These are phyloP conservation scores for Geotrichum ghanense DNA, from an alignment of 805 yeast genomes.

Conservation along the genomic window DNA sequence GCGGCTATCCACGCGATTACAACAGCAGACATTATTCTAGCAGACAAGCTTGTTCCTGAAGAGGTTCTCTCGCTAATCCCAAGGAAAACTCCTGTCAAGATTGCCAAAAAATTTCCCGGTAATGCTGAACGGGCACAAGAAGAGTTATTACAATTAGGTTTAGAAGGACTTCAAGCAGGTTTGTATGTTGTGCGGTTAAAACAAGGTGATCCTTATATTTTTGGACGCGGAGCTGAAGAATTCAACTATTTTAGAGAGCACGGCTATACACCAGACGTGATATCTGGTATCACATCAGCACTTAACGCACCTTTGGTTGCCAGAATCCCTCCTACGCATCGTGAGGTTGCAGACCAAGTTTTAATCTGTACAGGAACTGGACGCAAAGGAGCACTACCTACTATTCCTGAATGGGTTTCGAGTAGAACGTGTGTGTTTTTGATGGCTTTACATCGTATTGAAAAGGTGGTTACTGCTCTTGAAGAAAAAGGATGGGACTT, in stretches of 20 bases:
- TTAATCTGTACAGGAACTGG: constrained; percentile 93
- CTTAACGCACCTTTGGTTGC: constrained; percentile 78
- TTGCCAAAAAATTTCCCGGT: constrained; percentile 93
- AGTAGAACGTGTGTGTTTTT: constrained; percentile 76
- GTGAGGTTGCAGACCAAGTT: constrained; percentile 88
- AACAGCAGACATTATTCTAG: constrained; percentile 71
- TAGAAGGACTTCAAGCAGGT: constrained; percentile 53
- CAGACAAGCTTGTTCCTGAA: constrained; percentile 89
- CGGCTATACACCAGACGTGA: constrained; percentile 61
- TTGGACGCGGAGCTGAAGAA: constrained; percentile 96
- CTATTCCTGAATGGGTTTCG: constrained; percentile 58
- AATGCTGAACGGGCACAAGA: constrained; percentile 91
- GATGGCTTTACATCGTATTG: constrained; percentile 76
- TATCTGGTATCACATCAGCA: constrained; percentile 87
- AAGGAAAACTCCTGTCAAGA: constrained; percentile 55
- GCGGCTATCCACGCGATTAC: constrained; percentile 77
- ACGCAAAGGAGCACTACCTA: constrained; percentile 70
- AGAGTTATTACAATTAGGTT: constrained; percentile 65
- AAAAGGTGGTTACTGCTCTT: constrained; percentile 24
- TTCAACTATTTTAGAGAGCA: constrained; percentile 51
- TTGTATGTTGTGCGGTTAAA: constrained; percentile 76
- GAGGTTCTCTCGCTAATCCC: constrained; percentile 81
- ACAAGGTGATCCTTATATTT: constrained; percentile 95
- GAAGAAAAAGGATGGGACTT: constrained; percentile 55
- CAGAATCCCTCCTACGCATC: constrained; percentile 79